Evolutionary conservation across 371 early-diverging fungal genomes (phyloP).

Genomic region (Saksenaea oblongispora): DNA sequence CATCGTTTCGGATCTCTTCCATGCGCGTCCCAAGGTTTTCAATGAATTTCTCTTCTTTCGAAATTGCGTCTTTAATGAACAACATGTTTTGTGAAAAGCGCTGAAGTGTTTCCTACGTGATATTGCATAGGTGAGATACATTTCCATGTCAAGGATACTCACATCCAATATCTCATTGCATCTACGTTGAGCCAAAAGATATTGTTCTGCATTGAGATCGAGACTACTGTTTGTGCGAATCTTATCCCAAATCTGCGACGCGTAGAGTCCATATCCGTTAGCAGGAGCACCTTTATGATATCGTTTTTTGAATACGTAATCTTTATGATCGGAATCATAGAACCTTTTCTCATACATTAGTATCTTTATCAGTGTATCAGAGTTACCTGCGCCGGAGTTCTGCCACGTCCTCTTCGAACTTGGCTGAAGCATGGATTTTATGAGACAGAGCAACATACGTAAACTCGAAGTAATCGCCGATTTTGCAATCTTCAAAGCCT

Average conservation of each 20-base stretch:
- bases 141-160: not conserved
- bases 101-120: slow-evolving; percentile 63
- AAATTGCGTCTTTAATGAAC: slow-evolving; percentile 57
- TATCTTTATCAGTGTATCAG: not conserved
- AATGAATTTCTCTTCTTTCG: slow-evolving; percentile 80
- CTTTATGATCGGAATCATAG: slow-evolving; percentile 60
- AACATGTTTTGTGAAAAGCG: slow-evolving; percentile 64
- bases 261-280: slow-evolving; percentile 92
- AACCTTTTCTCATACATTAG: slow-evolving; percentile 51
- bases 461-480: slow-evolving; percentile 92
- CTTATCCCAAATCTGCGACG: slow-evolving; percentile 92
- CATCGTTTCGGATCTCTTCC: slow-evolving; percentile 54
- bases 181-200: slow-evolving; percentile 95
- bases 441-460: slow-evolving; percentile 90
- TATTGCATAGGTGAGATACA: not conserved
- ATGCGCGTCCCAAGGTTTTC: slow-evolving; percentile 77
- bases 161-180: slow-evolving; percentile 94
- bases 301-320: slow-evolving; percentile 88
- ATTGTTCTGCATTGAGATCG: slow-evolving; percentile 97
- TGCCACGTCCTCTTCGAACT: slow-evolving; percentile 77
- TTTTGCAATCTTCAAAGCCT: slow-evolving; percentile 75
- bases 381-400: slow-evolving; percentile 70
- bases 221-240: slow-evolving; percentile 92
- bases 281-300: slow-evolving; percentile 94
- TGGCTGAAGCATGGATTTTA: slow-evolving; percentile 80